Evolutionary conservation across 73 alveolate species (phyloP).

Genomic region (Uronychia binucleata): DNA sequence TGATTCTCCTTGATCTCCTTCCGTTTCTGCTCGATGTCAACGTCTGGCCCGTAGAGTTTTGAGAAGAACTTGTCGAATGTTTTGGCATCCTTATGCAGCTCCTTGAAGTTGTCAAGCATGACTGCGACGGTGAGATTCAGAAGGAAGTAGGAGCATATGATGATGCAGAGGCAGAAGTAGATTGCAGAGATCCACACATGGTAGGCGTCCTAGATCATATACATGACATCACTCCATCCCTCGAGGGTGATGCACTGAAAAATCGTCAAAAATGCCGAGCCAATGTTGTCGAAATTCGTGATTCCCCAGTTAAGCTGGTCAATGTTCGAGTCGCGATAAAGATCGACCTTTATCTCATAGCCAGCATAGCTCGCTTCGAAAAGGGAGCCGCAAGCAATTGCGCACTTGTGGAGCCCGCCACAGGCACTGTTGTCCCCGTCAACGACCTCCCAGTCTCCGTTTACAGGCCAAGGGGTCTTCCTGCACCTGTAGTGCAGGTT

Average conservation of each 20-base stretch:
- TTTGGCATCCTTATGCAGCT: background rate
- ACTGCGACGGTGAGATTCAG: conserved; percentile 38
- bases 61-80: background rate
- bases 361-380: conserved; percentile 7
- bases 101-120: conserved; percentile 26
- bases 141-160: conserved; percentile 26
- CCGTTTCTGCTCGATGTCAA: background rate
- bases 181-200: conserved; percentile 4
- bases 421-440: background rate
- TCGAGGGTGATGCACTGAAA: conserved; percentile 36
- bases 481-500: background rate
- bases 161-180: conserved; percentile 12
- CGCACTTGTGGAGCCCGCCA: background rate
- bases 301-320: background rate
- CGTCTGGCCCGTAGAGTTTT: background rate
- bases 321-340: background rate
- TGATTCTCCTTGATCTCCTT: background rate
- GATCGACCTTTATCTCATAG: background rate
- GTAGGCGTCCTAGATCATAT: conserved; percentile 22
- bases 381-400: conserved; percentile 36
- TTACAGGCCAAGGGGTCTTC: background rate
- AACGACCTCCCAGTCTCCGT: background rate
- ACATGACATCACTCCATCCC: conserved; percentile 39
- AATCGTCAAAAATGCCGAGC: conserved; percentile 27
- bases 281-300: background rate